Base-by-base conservation (phyloP, 2,329 filamentous ascomycete genomes). In the Colletotrichum aenigma region DNA sequence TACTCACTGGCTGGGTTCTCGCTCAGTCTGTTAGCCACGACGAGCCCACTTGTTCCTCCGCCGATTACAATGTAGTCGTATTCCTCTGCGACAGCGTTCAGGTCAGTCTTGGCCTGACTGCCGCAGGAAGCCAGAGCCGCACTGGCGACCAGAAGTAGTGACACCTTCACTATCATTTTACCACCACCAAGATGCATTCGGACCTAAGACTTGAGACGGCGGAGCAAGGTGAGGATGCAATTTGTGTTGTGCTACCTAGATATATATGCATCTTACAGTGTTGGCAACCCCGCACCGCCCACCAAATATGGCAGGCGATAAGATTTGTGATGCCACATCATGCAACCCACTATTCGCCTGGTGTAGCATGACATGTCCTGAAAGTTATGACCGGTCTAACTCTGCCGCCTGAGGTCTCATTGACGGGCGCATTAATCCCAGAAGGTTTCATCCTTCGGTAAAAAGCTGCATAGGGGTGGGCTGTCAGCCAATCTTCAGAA, bases 21-120 rank as follows among this genome's bases (percentile, higher is more conserved):
- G 15, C 82, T 84, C 1, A 85, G 81, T 12, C 84, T 82, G 8
- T 82, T 82, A 2, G 84, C 84, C 13, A 85, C 81, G n/a, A 82
- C 80, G 55, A 83, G 82, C 32, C 84, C 83, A 6, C 83, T 83
- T 3, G 83, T 84, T 9, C 84, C 84, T n/a, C 84, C 82, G 12
- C 82, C 82, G 3, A 82, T 76, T n/a, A 83, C 78, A 24, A 83
- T 79, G 64, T 82, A 84, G 76, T 84, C 82, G 30, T 81, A 82
- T 24, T 70, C n/a, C 32, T 62, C 56, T 7, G n/a, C 73, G 9
- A 72, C 21, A 7, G 62, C n/a, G 16, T 66, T 32, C 13, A 72
- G 12, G 13, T 26, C 30, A 24, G 55, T 64, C 26, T 38, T 52
- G 16, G 28, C 62, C 12, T 36, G 15, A 13, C 18, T 43, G 18